These are phyloP conservation scores for Zygoascus bituminiphila DNA, from an alignment of 805 yeast genomes.

Conservation along the genomic window DNA sequence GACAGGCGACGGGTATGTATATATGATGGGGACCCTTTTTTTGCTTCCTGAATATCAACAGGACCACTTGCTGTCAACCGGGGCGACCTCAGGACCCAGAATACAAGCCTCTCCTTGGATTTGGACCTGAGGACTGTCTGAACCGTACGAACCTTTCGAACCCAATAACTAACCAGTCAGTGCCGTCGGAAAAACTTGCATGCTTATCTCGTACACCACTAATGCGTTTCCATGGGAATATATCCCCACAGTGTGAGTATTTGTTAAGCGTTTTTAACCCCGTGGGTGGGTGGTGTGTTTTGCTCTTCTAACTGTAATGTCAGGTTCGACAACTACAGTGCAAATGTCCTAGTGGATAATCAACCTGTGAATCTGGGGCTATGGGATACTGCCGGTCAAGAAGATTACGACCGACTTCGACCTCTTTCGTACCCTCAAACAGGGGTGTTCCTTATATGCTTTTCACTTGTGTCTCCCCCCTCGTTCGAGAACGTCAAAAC, in stretches of 20 bases:
- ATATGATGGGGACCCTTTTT: background rate
- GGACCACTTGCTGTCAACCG: background rate
- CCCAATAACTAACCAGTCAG: constrained; percentile 24
- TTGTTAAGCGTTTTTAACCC: background rate
- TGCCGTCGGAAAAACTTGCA: constrained; percentile 91
- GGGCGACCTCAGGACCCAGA: background rate
- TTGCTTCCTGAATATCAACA: too few species aligned
- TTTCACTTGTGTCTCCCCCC: constrained; percentile 72
- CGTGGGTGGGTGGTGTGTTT: background rate
- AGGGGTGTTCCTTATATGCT: constrained; percentile 78
- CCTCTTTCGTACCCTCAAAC: constrained; percentile 91
- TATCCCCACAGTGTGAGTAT: too few species aligned
- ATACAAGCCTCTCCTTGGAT: background rate
- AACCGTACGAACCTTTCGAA: constrained; percentile 1
- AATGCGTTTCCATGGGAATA: too few species aligned
- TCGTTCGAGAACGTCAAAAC: constrained; percentile 73
- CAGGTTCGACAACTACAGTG: constrained; percentile 57
- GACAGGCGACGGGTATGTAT: constrained; percentile 73
- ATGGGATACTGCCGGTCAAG: constrained; percentile 98
- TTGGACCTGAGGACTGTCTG: background rate
- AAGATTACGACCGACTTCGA: constrained; percentile 86
- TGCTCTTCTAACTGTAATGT: background rate
- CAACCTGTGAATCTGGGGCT: constrained; percentile 97
- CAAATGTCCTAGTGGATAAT: constrained; percentile 66
- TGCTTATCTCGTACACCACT: constrained; percentile 81